phyloP scores from a whole-genome alignment of 2,329 filamentous ascomycete genomes.

The Nemania sp. region DNA sequence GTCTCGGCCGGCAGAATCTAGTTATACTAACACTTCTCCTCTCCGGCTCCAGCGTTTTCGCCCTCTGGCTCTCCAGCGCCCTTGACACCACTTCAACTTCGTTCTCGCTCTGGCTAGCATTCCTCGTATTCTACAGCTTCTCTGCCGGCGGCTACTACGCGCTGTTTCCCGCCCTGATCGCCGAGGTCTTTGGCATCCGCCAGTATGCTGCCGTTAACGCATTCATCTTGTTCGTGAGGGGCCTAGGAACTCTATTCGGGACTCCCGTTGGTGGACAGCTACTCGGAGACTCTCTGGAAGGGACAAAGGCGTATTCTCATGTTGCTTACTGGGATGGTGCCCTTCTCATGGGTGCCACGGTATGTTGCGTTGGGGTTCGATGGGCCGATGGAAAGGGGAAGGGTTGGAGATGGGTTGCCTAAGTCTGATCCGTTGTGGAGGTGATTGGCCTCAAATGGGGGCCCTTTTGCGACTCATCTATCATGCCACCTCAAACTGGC shows the following conservation, averaged over 20 bases:
- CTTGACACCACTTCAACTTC: constrained; percentile 36
- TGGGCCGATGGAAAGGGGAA: constrained; percentile 46
- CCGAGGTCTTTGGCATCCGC: constrained; percentile 53
- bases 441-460: not conserved
- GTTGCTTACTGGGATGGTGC: constrained; percentile 50
- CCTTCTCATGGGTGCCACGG: constrained; percentile 45
- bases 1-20: constrained; percentile 52
- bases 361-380: constrained; percentile 49
- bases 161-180: constrained; percentile 51
- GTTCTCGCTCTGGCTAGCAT: constrained; percentile 46
- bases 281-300: constrained; percentile 40
- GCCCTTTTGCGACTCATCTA: too few relatives aligned
- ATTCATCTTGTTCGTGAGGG: constrained; percentile 51
- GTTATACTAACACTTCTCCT: constrained; percentile 48
- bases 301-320: constrained; percentile 42
- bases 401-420: constrained; percentile 48
- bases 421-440: constrained; percentile 8
- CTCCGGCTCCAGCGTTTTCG: constrained; percentile 44
- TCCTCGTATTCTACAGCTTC: constrained; percentile 50
- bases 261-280: constrained; percentile 50
- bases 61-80: constrained; percentile 44
- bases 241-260: constrained; percentile 50
- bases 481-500: too few relatives aligned
- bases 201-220: constrained; percentile 54
- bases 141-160: constrained; percentile 51